phyloP scores from a whole-genome alignment of 768 basidiomycete genomes.

The Termitomyces bulborhizus region DNA sequence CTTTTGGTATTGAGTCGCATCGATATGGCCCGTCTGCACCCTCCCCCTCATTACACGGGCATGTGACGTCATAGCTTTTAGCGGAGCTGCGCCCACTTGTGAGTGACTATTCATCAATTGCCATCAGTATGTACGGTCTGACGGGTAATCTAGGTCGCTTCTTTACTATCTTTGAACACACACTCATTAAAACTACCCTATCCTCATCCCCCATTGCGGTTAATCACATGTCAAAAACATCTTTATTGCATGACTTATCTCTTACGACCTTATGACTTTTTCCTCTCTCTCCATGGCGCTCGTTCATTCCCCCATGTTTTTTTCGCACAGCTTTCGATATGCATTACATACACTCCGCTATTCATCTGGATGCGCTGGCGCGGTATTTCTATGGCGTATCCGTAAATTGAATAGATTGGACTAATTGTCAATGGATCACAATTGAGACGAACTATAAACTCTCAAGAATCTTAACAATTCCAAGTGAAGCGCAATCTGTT shows the following conservation, averaged over 20 bases:
- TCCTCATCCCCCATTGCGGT: background rate
- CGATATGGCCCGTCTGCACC: slow-evolving; percentile 19
- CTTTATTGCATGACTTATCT: background rate
- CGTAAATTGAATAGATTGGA: background rate
- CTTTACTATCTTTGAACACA: background rate
- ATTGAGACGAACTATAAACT: background rate
- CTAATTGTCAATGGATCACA: background rate
- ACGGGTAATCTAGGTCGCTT: background rate
- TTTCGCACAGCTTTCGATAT: slow-evolving; percentile 1
- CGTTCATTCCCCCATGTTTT: background rate
- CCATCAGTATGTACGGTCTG: background rate
- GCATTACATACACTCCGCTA: background rate
- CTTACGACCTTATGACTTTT: slow-evolving; percentile 7
- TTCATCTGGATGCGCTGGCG: slow-evolving; percentile 7
- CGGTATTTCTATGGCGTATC: background rate
- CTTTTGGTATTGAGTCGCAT: slow-evolving; percentile 27
- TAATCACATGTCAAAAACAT: slow-evolving; percentile 5
- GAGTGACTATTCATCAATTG: background rate
- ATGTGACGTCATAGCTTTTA: background rate
- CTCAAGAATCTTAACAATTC: no score
- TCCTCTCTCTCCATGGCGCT: background rate
- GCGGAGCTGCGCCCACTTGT: background rate
- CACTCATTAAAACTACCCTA: slow-evolving; percentile 10
- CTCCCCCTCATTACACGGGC: slow-evolving; percentile 13
- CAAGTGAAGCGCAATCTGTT: background rate